A percentile compares a stretch with the other conserved stretches of the same genome.
phyloP scores from a whole-genome alignment of 192 early-diverging fungal species.

The Gamsiella multidivaricata region DNA sequence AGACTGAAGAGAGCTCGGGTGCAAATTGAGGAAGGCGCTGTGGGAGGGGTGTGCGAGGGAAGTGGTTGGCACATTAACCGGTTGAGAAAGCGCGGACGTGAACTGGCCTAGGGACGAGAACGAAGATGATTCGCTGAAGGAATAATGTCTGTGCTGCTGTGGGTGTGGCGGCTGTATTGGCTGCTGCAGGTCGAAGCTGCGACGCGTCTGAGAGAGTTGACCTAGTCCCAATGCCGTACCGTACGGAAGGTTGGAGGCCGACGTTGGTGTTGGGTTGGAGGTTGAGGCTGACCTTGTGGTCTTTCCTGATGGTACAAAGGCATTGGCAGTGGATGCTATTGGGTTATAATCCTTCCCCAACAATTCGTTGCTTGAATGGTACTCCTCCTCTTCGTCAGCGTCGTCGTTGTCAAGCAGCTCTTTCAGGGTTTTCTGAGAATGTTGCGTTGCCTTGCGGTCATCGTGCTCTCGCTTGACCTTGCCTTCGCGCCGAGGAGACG shows the following conservation, averaged over 20 bases:
- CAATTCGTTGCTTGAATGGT: constrained; percentile 34
- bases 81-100: constrained; percentile 3
- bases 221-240: not conserved
- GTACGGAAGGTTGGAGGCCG: not conserved
- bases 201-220: constrained; percentile 4
- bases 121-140: constrained; percentile 26
- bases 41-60: constrained; percentile 21
- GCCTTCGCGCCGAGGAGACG: constrained; percentile 9
- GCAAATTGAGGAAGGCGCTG: constrained; percentile 9
- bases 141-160: constrained; percentile 26
- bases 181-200: constrained; percentile 11
- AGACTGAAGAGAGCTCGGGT: not conserved
- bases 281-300: not conserved
- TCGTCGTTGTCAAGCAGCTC: not conserved
- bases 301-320: not conserved
- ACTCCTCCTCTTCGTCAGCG: constrained; percentile 24
- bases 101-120: constrained; percentile 17
- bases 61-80: not conserved
- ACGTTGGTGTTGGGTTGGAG: constrained; percentile 14
- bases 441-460: constrained; percentile 1
- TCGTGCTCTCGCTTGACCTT: constrained; percentile 11
- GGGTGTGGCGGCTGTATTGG: constrained; percentile 9
- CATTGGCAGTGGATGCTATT: not conserved
- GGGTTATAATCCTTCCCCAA: constrained; percentile 24
- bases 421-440: not conserved